A percentile compares a stretch with the other conserved stretches of the same genome.
These are phyloP conservation scores for Pseudozyma hubeiensis DNA, from an alignment of 1,284 basidiomycete species.

Conservation along the genomic window DNA sequence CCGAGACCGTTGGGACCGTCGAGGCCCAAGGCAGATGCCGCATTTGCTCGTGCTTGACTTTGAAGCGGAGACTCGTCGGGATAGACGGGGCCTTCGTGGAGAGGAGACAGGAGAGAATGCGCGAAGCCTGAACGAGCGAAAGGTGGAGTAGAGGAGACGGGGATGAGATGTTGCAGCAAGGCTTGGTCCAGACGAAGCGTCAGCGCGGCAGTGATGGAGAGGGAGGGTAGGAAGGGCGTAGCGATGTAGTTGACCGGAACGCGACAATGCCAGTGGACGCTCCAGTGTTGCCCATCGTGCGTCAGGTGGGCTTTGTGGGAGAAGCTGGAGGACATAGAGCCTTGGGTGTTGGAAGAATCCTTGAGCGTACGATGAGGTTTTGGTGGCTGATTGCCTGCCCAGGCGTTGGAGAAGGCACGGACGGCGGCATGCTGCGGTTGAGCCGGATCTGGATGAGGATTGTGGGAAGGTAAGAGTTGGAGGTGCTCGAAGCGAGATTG, in stretches of 20 bases:
- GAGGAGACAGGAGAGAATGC: slow-evolving; percentile 42
- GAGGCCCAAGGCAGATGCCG: slow-evolving; percentile 35
- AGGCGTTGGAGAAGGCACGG: slow-evolving; percentile 39
- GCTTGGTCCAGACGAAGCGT: slow-evolving; percentile 30
- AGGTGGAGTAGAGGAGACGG: neutral
- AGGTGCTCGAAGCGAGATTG: slow-evolving; percentile 20
- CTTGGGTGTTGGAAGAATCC: slow-evolving; percentile 5
- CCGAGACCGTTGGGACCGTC: slow-evolving; percentile 47
- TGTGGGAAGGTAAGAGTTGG: slow-evolving; percentile 33
- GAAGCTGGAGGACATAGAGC: neutral
- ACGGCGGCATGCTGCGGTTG: slow-evolving; percentile 25
- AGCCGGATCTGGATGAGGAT: slow-evolving; percentile 13
- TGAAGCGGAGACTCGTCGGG: slow-evolving; percentile 47
- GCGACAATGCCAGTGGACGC: slow-evolving; percentile 34
- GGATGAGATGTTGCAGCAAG: slow-evolving; percentile 25
- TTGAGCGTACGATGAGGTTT: slow-evolving; percentile 32
- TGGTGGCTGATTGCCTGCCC: slow-evolving; percentile 40
- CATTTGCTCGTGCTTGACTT: slow-evolving; percentile 32
- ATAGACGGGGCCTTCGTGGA: slow-evolving; percentile 50
- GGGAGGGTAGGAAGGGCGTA: slow-evolving; percentile 37
- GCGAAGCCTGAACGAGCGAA: slow-evolving; percentile 33
- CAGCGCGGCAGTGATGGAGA: slow-evolving; percentile 39
- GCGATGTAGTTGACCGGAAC: slow-evolving; percentile 45
- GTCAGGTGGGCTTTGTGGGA: slow-evolving; percentile 26
- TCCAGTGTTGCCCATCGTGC: slow-evolving; percentile 29